These are phyloP conservation scores for Aspergillus ostianus DNA, from an alignment of 495 filamentous ascomycete species.

Conservation along the genomic window DNA sequence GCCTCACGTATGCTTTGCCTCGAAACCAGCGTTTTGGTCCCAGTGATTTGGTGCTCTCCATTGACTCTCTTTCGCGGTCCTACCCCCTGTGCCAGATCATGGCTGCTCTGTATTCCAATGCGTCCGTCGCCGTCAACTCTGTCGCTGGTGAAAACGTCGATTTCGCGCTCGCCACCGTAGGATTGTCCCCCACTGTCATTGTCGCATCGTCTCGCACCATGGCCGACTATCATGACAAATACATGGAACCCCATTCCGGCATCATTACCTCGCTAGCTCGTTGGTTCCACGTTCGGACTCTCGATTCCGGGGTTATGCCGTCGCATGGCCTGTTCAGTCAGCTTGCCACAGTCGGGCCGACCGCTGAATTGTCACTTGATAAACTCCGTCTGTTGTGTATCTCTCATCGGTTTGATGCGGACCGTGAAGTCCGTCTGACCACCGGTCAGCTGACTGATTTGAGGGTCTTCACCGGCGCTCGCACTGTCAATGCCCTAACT, in stretches of 20 bases:
- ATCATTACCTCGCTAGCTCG: constrained; percentile 58
- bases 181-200: constrained; percentile 78
- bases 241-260: constrained; percentile 50
- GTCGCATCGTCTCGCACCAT: constrained; percentile 76
- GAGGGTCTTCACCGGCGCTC: constrained; percentile 72
- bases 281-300: constrained; percentile 63
- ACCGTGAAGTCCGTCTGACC: constrained; percentile 47
- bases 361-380: constrained; percentile 62
- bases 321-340: constrained; percentile 42
- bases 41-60: constrained; percentile 83
- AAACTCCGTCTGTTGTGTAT: constrained; percentile 62
- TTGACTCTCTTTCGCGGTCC: constrained; percentile 73
- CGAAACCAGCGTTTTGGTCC: constrained; percentile 66
- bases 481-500: constrained; percentile 82
- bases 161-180: constrained; percentile 66
- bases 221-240: constrained; percentile 58
- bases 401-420: constrained; percentile 38
- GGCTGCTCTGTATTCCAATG: constrained; percentile 76
- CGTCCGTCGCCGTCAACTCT: constrained; percentile 85
- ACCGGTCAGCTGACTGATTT: constrained; percentile 72
- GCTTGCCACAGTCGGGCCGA: constrained; percentile 55
- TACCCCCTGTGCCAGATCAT: constrained; percentile 81
- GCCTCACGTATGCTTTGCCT: constrained; percentile 73
- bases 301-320: constrained; percentile 69
- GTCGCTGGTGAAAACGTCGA: constrained; percentile 71